A percentile compares a stretch with the other conserved stretches of the same genome.
Evolutionary conservation across 2,329 filamentous ascomycete genomes (phyloP).

Genomic region (Aspergillus fumigatiaffinis): DNA sequence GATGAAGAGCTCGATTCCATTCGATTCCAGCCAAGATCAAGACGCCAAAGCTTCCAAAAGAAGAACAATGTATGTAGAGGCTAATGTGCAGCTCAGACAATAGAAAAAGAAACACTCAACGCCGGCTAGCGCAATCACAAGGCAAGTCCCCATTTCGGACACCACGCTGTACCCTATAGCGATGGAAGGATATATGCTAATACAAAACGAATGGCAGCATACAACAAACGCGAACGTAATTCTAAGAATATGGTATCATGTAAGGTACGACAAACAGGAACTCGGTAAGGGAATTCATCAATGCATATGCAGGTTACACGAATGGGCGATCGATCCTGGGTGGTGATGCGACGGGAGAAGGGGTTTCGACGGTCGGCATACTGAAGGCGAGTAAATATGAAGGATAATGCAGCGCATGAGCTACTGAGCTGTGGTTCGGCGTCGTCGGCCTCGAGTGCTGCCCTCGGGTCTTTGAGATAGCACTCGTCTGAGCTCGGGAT

Average conservation of each 20-base stretch:
- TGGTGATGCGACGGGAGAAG: neutral
- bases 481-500: constrained; percentile 74
- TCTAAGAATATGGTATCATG: constrained; percentile 13
- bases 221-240: neutral
- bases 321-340: neutral
- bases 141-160: constrained; percentile 5
- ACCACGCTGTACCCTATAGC: constrained; percentile 6
- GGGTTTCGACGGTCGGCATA: neutral
- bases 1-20: neutral
- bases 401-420: neutral
- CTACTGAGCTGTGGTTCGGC: constrained; percentile 46
- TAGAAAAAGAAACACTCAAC: neutral
- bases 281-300: neutral
- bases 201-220: constrained; percentile 7
- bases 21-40: neutral
- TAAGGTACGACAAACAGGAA: neutral
- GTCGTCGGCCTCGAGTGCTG: constrained; percentile 71
- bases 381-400: neutral
- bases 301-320: neutral
- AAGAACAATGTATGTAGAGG: neutral
- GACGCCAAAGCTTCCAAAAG: constrained; percentile 5
- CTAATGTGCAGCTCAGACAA: neutral
- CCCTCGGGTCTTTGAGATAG: constrained; percentile 82
- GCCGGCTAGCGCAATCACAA: neutral
- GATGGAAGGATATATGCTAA: constrained; percentile 4